Evolutionary conservation across 139 green algal genomes (phyloP), one percentile per base, ranked within the genome.

Genomic region (Dunaliella primolecta): DNA sequence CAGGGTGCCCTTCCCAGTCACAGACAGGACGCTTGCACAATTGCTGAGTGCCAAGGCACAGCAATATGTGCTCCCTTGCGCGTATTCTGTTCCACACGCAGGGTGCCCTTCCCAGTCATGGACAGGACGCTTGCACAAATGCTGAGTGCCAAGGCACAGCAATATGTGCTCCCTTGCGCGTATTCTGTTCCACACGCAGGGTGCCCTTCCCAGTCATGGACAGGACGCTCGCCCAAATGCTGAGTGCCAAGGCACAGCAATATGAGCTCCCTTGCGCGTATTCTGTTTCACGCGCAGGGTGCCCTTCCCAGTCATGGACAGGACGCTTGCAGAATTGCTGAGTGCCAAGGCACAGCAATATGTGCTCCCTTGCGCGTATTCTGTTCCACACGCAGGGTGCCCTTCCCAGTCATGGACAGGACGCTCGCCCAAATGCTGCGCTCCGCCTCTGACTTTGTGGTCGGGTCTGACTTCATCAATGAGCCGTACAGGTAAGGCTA

Each of bases 401-500:
- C 77, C 27, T 27, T n/a, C 32, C 23, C 77, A 2, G 77, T 81
- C 33, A 81, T 81, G 35, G 77, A 81, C 34, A 36, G 30, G 3
- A 71, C 77, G 34, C 36, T 81, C 23, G n/a, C 35, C 3, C 77
- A 64, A 23, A 81, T 81, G 77, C 21, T 81, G 77, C 35, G 35
- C 21, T 36, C n/a, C n/a, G 35, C 31, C 3, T 34, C 32, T 21
- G 77, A 71, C n/a, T 81, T 81, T 64, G 36, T 64, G 34, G 77
- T 81, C 33, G 77, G 77, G 32, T 15, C 77, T n/a, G 71, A 35
- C n/a, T 35, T 2, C 29, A 32, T 32, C 20, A 35, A 32, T 77
- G 71, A 31, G n/a, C 71, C 71, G 11, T n/a, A 7, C 27, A 31
- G 71, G 71, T 77, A 31, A 77, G 21, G n/a, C n/a, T n/a, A n/a